phyloP scores from a whole-genome alignment of 768 basidiomycete species.

The Tricholoma flavovirens region DNA sequence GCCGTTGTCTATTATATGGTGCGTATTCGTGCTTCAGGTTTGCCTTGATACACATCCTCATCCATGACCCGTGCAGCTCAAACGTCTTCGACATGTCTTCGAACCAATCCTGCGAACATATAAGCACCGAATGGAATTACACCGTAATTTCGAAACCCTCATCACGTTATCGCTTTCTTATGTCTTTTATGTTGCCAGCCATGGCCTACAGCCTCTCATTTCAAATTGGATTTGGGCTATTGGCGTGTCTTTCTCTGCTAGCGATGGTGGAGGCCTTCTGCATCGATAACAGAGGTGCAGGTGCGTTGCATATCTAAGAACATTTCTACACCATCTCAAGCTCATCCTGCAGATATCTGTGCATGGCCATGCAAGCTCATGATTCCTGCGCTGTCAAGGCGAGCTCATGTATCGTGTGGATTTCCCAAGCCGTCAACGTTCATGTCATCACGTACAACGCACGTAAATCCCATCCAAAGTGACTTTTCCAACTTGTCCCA shows the following conservation, averaged over 20 bases:
- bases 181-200: not conserved
- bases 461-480: not conserved
- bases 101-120: no score
- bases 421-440: not conserved
- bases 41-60: not conserved
- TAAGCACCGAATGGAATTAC: no score
- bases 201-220: not conserved
- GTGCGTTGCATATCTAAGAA: not conserved
- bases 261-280: not conserved
- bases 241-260: not conserved
- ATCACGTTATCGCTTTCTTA: no score
- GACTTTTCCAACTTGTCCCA: not conserved
- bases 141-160: not conserved
- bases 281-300: not conserved
- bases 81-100: no score
- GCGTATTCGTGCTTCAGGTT: not conserved
- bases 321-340: not conserved
- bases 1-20: no score
- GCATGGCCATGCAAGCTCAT: not conserved
- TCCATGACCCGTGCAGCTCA: no score
- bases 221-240: not conserved
- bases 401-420: not conserved
- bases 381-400: not conserved
- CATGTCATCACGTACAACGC: not conserved
- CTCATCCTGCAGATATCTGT: not conserved